Evolutionary conservation across 306 rosid species (phyloP).

Genomic region (Cucurbita argyrosperma): DNA sequence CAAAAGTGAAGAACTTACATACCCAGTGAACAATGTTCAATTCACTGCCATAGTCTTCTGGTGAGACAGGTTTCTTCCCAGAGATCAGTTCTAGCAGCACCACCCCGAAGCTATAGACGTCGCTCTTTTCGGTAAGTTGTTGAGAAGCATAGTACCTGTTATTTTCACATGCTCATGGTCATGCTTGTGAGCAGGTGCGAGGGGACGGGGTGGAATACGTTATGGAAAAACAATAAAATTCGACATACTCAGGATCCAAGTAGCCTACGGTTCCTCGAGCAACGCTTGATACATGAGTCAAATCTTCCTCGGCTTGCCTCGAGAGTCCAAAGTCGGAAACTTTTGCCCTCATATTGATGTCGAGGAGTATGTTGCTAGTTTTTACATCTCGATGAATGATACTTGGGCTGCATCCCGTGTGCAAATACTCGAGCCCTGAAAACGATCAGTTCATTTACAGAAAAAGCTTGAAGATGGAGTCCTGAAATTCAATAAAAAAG

Average conservation of each 20-base stretch:
- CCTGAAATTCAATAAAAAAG: conserved; percentile 6
- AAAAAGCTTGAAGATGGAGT: conserved; percentile 12
- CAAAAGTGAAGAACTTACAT: conserved; percentile 8
- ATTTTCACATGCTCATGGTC: neutral
- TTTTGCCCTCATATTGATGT: conserved; percentile 93
- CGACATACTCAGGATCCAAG: conserved; percentile 89
- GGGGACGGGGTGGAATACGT: neutral
- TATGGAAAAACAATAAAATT: neutral
- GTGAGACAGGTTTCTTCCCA: conserved; percentile 72
- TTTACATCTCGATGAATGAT: conserved; percentile 91
- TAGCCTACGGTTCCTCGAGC: conserved; percentile 94
- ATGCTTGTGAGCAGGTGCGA: neutral
- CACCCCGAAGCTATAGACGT: conserved; percentile 89
- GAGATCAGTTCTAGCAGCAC: conserved; percentile 82
- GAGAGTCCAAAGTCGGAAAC: conserved; percentile 95
- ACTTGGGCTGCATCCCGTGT: conserved; percentile 95
- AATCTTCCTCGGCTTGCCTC: conserved; percentile 83
- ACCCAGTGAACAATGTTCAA: conserved; percentile 97
- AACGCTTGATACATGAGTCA: conserved; percentile 82
- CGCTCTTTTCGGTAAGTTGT: conserved; percentile 89
- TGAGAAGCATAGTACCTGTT: conserved; percentile 86
- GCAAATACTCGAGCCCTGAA: conserved; percentile 88
- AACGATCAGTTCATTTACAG: conserved; percentile 5
- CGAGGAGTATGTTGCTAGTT: conserved; percentile 86
- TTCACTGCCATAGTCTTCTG: conserved; percentile 77